Conservation (phyloP, 2,329 filamentous ascomycete species). For the Talaromyces sp. region DNA sequence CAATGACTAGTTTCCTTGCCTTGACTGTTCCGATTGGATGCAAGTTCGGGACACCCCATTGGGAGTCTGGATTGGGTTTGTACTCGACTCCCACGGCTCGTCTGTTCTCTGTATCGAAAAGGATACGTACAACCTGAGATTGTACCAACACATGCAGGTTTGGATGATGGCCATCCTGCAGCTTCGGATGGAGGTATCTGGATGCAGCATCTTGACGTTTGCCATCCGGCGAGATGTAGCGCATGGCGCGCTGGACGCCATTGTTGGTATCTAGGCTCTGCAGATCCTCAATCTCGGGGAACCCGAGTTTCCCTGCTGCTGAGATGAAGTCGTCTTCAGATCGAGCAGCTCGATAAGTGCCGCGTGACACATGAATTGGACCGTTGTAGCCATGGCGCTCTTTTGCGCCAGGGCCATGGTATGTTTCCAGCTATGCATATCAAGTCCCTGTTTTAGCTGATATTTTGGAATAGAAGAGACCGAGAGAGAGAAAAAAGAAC, state of each 20-base stretch:
- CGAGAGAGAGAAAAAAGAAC: neutral
- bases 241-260: constrained; percentile 5
- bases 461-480: neutral
- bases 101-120: neutral
- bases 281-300: neutral
- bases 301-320: constrained; percentile 1
- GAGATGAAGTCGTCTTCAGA: constrained; percentile 1
- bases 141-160: constrained; percentile 3
- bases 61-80: neutral
- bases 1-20: constrained; percentile 3
- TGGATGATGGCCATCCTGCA: neutral
- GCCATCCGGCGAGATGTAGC: constrained; percentile 3
- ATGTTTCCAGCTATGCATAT: constrained; percentile 1
- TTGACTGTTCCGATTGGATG: neutral
- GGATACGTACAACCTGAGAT: neutral
- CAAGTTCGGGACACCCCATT: neutral
- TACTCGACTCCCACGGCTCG: constrained; percentile 2
- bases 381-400: neutral
- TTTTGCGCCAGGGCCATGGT: constrained; percentile 3
- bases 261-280: constrained; percentile 1
- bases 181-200: neutral
- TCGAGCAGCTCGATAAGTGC: neutral
- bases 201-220: constrained; percentile 4
- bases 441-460: neutral
- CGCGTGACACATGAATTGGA: neutral